Base-by-base conservation (phyloP, 2,329 filamentous ascomycete genomes). In the Fusarium armeniacum region DNA sequence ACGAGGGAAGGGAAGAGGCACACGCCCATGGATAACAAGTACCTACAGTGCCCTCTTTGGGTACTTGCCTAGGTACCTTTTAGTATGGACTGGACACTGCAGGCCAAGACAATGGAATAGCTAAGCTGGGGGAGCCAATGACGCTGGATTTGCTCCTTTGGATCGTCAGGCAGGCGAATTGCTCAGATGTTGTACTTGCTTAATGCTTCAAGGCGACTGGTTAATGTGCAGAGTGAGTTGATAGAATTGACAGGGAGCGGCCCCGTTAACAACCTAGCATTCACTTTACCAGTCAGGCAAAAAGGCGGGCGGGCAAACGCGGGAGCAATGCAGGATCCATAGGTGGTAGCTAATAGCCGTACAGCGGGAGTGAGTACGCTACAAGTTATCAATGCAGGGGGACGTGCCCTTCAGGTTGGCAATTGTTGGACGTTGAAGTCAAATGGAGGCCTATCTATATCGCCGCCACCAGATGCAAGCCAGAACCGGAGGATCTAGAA, bases 131-230 rank as follows among this genome's bases (percentile, higher is more conserved):
- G 61, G 65, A 58, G 67, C 73, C 73, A 75, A 75, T 73, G 63
- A 75, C 67, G 71, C 72, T 59, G 62, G 62, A 45, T 68, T 62
- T 64, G 55, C 56, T 68, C 73, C 70, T 69, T 75, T 69, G 62
- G 70, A 75, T 75, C 73, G 67, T 70, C 71, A 40, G 61, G 60
- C 62, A 69, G 72, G 63, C 63, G 67, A 75, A 69, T 70, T 59
- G 62, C 58, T 72, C 52, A 67, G 70, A 69, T 64, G 71, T 74
- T 69, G 70, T 67, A 69, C 67, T 67, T 62, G 65, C 24, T 45
- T 41, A 57, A 71, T 70, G 65, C 69, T 50, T 62, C 43, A 56
- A 68, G 61, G 43, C 62, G 57, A 67, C 64, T 67, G 71, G 65
- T 60, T 52, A 30, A 61, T 61, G 62, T 65, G 56, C 15, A 62